Evolutionary conservation across 768 basidiomycete genomes (phyloP).

Genomic region (Candolleomyces aberdarensis): DNA sequence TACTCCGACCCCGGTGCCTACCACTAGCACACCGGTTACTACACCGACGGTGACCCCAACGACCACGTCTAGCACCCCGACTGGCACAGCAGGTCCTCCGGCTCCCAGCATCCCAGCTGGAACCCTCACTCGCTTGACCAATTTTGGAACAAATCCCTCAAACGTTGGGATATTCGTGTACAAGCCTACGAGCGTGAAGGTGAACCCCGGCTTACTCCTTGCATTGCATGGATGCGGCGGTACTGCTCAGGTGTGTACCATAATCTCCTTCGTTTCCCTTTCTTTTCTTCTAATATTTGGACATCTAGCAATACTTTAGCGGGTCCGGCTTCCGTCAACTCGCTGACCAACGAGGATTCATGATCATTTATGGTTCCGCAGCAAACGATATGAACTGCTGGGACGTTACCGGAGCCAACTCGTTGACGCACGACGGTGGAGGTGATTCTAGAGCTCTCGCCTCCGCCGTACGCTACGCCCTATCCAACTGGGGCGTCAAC

Average conservation of each 20-base stretch:
- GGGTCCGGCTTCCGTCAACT: conserved; percentile 46
- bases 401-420: conserved; percentile 47
- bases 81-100: conserved; percentile 5
- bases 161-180: conserved; percentile 13
- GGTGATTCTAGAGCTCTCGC: conserved; percentile 54
- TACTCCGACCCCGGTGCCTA: not conserved
- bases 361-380: conserved; percentile 49
- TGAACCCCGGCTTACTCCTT: conserved; percentile 11
- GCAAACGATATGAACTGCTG: conserved; percentile 44
- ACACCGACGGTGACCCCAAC: conserved; percentile 1
- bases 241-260: conserved; percentile 9
- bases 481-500: conserved; percentile 45
- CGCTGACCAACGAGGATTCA: conserved; percentile 48
- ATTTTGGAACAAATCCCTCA: conserved; percentile 10
- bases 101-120: conserved; percentile 14
- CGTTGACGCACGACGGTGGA: conserved; percentile 55
- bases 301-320: conserved; percentile 41
- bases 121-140: conserved; percentile 5
- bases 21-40: not conserved
- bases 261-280: not conserved
- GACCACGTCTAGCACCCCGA: not conserved
- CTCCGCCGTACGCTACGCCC: conserved; percentile 42
- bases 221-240: conserved; percentile 15
- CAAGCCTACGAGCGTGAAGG: conserved; percentile 12
- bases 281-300: not conserved